Evolutionary conservation across 352 stramenopile species (phyloP).

Genomic region (Globisporangium cylindrosporum): DNA sequence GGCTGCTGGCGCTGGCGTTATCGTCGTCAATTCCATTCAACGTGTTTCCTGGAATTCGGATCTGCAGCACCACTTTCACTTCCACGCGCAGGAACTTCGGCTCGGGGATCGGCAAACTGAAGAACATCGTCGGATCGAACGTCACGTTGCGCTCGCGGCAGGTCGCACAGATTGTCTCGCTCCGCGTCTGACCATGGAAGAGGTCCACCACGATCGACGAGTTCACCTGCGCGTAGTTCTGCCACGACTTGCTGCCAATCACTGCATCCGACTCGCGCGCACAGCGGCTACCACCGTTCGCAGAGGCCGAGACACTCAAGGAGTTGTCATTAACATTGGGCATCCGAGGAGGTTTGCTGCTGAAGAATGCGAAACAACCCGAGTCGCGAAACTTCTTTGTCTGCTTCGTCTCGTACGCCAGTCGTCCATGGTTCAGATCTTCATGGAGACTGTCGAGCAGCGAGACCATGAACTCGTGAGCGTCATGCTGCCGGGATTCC

Average conservation of each 20-base stretch:
- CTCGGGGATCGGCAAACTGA: constrained; percentile 94
- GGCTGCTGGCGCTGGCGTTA: not conserved
- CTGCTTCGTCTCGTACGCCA: constrained; percentile 8
- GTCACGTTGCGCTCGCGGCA: constrained; percentile 94
- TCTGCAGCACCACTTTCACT: constrained; percentile 57
- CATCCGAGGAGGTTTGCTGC: not conserved
- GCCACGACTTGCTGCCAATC: constrained; percentile 91
- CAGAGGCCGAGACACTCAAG: not conserved
- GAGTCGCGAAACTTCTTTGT: constrained; percentile 7
- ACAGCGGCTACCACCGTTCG: not conserved
- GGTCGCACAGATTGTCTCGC: constrained; percentile 91
- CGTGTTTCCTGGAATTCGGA: not conserved
- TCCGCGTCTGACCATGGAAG: constrained; percentile 95
- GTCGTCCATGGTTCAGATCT: constrained; percentile 89
- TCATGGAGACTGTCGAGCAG: constrained; percentile 98
- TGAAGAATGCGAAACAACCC: constrained; percentile 26
- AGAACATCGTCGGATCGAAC: constrained; percentile 96
- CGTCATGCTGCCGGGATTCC: constrained; percentile 93
- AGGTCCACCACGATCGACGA: constrained; percentile 95
- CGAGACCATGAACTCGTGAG: constrained; percentile 94
- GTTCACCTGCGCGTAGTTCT: constrained; percentile 89
- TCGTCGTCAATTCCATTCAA: not conserved
- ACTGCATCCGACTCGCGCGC: constrained; percentile 48
- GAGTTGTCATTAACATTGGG: not conserved
- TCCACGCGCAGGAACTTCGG: constrained; percentile 65